phyloP scores from a whole-genome alignment of 1,139 yeast species.

The Tardiomyces depauwii region DNA sequence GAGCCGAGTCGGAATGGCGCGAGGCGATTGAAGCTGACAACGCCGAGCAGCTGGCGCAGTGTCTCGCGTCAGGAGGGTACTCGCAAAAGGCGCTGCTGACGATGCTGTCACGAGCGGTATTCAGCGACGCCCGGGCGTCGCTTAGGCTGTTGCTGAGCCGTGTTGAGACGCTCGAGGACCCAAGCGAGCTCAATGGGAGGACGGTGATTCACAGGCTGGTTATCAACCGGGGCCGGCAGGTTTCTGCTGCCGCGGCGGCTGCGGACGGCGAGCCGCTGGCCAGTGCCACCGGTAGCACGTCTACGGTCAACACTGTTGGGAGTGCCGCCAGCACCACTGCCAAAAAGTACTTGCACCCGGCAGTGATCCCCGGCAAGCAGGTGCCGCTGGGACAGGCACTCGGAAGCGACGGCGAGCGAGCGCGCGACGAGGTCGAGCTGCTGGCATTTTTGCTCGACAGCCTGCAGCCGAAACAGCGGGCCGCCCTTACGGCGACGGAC shows the following conservation, averaged over 20 bases:
- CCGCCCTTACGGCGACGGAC: conserved; percentile 53
- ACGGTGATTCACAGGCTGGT: conserved; percentile 79
- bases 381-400: conserved; percentile 5
- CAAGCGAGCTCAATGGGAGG: conserved; percentile 67
- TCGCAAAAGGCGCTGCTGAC: conserved; percentile 6
- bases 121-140: conserved; percentile 26
- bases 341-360: conserved; percentile 5
- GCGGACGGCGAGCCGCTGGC: too few species aligned
- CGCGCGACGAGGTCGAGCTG: conserved; percentile 40
- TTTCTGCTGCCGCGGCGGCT: conserved; percentile 1
- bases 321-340: too few species aligned
- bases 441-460: conserved; percentile 42
- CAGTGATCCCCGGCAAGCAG: conserved; percentile 3
- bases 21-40: conserved; percentile 16
- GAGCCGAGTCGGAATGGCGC: background rate
- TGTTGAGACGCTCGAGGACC: conserved; percentile 44
- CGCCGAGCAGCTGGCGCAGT: conserved; percentile 14
- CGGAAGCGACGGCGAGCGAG: conserved; percentile 59
- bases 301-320: too few species aligned
- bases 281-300: too few species aligned
- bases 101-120: conserved; percentile 15
- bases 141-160: conserved; percentile 42
- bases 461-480: conserved; percentile 41
- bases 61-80: conserved; percentile 5
- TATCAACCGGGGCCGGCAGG: conserved; percentile 57